Percentiles rank a stretch among this genome's conserved stretches.
phyloP scores from a whole-genome alignment of 1,284 basidiomycete species.

The Cystobasidium slooffiae region DNA sequence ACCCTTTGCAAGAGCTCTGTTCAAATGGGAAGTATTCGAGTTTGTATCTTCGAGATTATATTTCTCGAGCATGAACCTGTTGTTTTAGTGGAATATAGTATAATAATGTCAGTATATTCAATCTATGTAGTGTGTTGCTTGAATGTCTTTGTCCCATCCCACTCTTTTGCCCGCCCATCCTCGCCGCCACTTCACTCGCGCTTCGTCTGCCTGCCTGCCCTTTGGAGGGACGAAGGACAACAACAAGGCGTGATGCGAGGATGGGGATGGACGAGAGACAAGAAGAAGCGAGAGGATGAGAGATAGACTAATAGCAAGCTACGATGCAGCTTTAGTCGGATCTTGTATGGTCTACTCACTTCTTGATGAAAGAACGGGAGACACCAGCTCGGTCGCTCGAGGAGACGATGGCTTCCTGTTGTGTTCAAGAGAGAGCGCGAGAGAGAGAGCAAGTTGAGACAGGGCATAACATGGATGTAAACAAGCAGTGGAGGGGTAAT shows the following conservation, averaged over 20 bases:
- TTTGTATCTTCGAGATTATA: slow-evolving; percentile 39
- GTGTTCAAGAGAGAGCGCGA: not conserved
- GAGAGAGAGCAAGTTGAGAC: not conserved
- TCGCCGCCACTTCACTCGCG: slow-evolving; percentile 23
- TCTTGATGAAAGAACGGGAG: slow-evolving; percentile 41
- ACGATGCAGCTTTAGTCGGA: slow-evolving; percentile 2
- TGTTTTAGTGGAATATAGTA: not conserved
- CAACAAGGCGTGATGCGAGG: not conserved
- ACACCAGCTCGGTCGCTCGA: slow-evolving; percentile 30
- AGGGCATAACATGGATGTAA: not conserved
- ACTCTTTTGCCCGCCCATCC: not conserved
- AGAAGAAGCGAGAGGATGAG: not conserved
- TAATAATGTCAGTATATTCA: not conserved
- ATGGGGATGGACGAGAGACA: too few relatives aligned
- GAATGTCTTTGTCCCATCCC: not conserved
- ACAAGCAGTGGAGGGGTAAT: not conserved
- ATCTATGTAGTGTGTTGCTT: not conserved
- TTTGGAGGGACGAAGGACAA: not conserved
- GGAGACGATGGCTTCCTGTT: slow-evolving; percentile 43
- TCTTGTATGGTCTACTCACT: slow-evolving; percentile 17
- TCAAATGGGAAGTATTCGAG: slow-evolving; percentile 34
- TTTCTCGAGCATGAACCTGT: slow-evolving; percentile 36
- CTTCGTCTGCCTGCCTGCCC: not conserved
- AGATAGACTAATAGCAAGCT: not conserved
- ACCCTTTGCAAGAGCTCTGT: slow-evolving; percentile 36